phyloP scores from a whole-genome alignment of 352 stramenopile genomes.

The Phytophthora sp. region DNA sequence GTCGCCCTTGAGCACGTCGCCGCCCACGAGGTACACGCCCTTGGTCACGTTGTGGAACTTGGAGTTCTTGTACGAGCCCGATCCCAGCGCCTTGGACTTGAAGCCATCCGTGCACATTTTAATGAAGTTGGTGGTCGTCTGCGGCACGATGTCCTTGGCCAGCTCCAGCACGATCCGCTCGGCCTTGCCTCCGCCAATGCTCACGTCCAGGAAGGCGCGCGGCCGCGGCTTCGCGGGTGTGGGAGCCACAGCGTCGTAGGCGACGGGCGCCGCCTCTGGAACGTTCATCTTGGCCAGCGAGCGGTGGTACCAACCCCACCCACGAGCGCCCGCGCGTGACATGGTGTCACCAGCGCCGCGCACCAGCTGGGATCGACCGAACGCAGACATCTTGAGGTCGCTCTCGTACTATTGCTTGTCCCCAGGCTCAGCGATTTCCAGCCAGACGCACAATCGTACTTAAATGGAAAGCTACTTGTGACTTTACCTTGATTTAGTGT shows the following conservation, averaged over 20 bases:
- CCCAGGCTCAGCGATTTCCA: constrained; percentile 26
- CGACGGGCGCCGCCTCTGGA: constrained; percentile 49
- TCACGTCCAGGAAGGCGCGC: constrained; percentile 82
- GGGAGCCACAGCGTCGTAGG: constrained; percentile 76
- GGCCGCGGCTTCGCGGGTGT: constrained; percentile 60
- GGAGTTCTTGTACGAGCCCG: constrained; percentile 84
- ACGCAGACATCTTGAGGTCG: constrained; percentile 51
- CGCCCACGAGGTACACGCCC: constrained; percentile 74
- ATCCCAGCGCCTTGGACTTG: constrained; percentile 56
- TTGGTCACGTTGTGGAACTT: constrained; percentile 89
- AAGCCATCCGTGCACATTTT: constrained; percentile 79
- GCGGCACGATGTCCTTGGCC: constrained; percentile 81
- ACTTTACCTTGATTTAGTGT: constrained; percentile 2
- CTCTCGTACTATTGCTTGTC: constrained; percentile 8
- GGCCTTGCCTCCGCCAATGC: constrained; percentile 75
- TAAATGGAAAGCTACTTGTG: constrained; percentile 13
- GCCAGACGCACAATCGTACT: constrained; percentile 37
- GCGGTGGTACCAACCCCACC: constrained; percentile 86
- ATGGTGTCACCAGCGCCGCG: constrained; percentile 55
- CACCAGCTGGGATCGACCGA: constrained; percentile 67
- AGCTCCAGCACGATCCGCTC: constrained; percentile 86
- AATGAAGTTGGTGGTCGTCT: constrained; percentile 79
- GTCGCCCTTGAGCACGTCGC: constrained; percentile 76
- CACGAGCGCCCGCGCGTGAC: constrained; percentile 67
- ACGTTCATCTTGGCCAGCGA: constrained; percentile 87